Percentiles rank a stretch among this genome's conserved stretches.
Conservation (phyloP, 805 yeast species). For the Naumovozyma castellii region DNA sequence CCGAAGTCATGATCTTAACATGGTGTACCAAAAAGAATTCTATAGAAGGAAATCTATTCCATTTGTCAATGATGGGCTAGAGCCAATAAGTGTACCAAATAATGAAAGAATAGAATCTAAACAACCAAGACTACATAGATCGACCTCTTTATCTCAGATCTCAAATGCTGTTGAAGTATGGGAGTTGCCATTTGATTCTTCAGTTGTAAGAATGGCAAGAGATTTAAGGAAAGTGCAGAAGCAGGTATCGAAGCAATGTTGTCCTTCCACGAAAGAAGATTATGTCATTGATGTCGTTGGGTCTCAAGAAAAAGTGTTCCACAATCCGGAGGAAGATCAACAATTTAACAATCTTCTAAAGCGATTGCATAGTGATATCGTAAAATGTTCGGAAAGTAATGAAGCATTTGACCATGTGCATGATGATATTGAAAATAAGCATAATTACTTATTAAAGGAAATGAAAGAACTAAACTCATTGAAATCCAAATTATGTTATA, state of each 20-base stretch:
- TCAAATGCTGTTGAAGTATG: slow-evolving; percentile 21
- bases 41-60: slow-evolving; percentile 23
- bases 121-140: slow-evolving; percentile 9
- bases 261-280: slow-evolving; percentile 7
- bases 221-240: slow-evolving; percentile 13
- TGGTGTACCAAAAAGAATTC: slow-evolving; percentile 19
- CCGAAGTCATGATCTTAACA: slow-evolving; percentile 10
- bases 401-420: slow-evolving; percentile 11
- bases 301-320: neutral
- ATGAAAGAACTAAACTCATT: slow-evolving; percentile 43
- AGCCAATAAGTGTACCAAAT: too few relatives aligned
- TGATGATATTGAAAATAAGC: slow-evolving; percentile 17
- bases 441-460: slow-evolving; percentile 32
- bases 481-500: slow-evolving; percentile 56
- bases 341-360: slow-evolving; percentile 5
- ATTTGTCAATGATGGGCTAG: slow-evolving; percentile 7
- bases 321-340: slow-evolving; percentile 1
- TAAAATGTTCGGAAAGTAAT: slow-evolving; percentile 8
- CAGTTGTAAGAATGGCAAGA: slow-evolving; percentile 24
- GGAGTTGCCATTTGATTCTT: slow-evolving; percentile 27
- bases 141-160: slow-evolving; percentile 19
- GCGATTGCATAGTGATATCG: slow-evolving; percentile 8
- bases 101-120: neutral
- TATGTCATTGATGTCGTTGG: neutral
- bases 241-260: slow-evolving; percentile 4